Percentiles rank a stretch among this genome's conserved stretches.
These are phyloP conservation scores for Wickerhamiella dianesei DNA, from an alignment of 805 yeast genomes.

Conservation along the genomic window DNA sequence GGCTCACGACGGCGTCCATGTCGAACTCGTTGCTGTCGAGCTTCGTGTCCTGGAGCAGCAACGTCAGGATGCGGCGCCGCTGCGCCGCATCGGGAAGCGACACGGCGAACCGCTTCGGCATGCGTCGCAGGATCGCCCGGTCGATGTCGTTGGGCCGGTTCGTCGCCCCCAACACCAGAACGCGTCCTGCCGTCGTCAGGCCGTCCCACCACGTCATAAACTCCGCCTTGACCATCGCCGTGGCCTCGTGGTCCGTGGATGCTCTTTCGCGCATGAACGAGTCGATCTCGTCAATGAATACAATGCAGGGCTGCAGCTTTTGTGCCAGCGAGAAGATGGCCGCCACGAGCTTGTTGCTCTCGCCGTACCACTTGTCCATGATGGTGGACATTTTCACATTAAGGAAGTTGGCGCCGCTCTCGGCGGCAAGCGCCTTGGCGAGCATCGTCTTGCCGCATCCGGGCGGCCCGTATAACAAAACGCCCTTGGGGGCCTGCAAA, in stretches of 20 bases:
- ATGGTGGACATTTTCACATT: conserved; percentile 86
- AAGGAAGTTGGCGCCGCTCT: conserved; percentile 81
- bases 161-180: conserved; percentile 87
- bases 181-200: conserved; percentile 42
- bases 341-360: conserved; percentile 82
- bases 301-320: conserved; percentile 85
- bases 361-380: conserved; percentile 98
- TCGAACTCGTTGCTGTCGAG: conserved; percentile 46
- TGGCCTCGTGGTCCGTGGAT: conserved; percentile 83
- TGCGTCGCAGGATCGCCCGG: conserved; percentile 77
- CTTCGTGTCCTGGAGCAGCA: conserved; percentile 51
- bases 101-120: conserved; percentile 82
- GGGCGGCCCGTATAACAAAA: conserved; percentile 84
- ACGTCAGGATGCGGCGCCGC: conserved; percentile 53
- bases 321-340: conserved; percentile 83
- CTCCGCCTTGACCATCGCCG: conserved; percentile 87
- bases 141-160: conserved; percentile 87
- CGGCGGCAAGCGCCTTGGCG: conserved; percentile 88
- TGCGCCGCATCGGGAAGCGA: conserved; percentile 56
- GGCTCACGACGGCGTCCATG: conserved; percentile 41
- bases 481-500: conserved; percentile 89
- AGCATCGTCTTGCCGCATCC: conserved; percentile 98
- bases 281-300: conserved; percentile 93
- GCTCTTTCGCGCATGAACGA: conserved; percentile 80
- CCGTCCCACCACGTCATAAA: conserved; percentile 99